A percentile compares a stretch with the other conserved stretches of the same genome.
These are phyloP conservation scores for Punica granatum DNA, from an alignment of 345 rosid species.

Conservation along the genomic window DNA sequence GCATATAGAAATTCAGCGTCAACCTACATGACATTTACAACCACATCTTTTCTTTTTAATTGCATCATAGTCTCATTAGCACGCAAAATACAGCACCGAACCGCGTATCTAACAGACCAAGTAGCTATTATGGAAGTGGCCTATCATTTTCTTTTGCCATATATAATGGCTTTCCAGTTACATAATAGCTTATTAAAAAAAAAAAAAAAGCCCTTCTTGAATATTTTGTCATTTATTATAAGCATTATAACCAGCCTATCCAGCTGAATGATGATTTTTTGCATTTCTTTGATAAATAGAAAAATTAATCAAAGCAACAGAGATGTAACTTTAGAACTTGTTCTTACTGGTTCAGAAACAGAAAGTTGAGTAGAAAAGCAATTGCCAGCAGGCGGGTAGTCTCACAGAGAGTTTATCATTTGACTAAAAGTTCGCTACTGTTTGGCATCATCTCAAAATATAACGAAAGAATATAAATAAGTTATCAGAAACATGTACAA, in stretches of 20 bases:
- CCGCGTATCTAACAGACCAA: neutral
- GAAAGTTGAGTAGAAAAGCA: neutral
- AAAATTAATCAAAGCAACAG: neutral
- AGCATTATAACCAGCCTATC: neutral
- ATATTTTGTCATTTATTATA: no score
- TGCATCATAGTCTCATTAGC: neutral
- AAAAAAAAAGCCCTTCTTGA: neutral
- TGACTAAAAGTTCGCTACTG: neutral
- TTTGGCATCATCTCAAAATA: neutral
- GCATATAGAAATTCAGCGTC: conserved; percentile 4
- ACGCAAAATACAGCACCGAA: neutral
- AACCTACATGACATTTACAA: conserved; percentile 5
- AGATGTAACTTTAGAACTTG: neutral
- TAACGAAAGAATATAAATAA: neutral
- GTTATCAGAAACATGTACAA: neutral
- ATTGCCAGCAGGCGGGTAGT: neutral
- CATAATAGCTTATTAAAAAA: neutral
- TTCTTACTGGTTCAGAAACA: neutral
- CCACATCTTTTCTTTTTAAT: neutral
- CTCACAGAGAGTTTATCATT: neutral
- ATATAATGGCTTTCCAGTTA: neutral
- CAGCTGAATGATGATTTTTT: neutral
- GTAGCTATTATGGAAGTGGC: neutral
- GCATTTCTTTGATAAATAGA: neutral
- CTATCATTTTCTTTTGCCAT: neutral